Evolutionary conservation across 257 asterid genomes (phyloP), one percentile per base, ranked within the genome.

Genomic region (Plantago elongata): DNA sequence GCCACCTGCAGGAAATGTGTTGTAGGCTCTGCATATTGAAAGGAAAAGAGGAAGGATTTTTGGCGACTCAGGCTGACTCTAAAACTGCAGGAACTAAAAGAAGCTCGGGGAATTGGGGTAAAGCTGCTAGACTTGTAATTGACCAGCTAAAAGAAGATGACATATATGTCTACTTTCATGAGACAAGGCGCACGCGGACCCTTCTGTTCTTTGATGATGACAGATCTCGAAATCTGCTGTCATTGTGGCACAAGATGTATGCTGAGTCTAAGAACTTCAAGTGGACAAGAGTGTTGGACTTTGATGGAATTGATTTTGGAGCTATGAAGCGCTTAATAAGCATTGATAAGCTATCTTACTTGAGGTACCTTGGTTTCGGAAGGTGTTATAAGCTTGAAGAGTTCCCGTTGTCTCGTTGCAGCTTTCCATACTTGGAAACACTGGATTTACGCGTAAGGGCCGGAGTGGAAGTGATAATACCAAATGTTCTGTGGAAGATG

Each of bases 361-460:
- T 77, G 0, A 66, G 63, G 54, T 69, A 69, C 54, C 45, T 77
- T 18, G 54, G 81, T 48, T 77, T 77, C 6, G 64, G 17, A 30
- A 59, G 51, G 1, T 76, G 78, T 9, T 43, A 1, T 45, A n/a
- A n/a, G n/a, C 48, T 76, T 1, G 40, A 17, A 5, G 65, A 18
- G 16, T 52, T 76, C 27, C 67, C 71, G 17, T 27, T 66, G n/a
- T 64, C 54, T 16, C 7, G 69, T 3, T 16, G 68, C 65, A 62
- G 54, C 40, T 54, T 72, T 27, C 10, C 42, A 13, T 30, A 17
- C 47, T 18, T 77, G 51, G 46, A 57, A 15, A 64, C 52, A 12
- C 76, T 77, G 29, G 76, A 73, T 69, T 61, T 72, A 11, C 69
- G 74, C 30, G 67, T 64, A 10, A 15, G 11, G 9, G 55, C 7